phyloP scores from a whole-genome alignment of 2,329 filamentous ascomycete species.

The Chaetomiaceae sp. region DNA sequence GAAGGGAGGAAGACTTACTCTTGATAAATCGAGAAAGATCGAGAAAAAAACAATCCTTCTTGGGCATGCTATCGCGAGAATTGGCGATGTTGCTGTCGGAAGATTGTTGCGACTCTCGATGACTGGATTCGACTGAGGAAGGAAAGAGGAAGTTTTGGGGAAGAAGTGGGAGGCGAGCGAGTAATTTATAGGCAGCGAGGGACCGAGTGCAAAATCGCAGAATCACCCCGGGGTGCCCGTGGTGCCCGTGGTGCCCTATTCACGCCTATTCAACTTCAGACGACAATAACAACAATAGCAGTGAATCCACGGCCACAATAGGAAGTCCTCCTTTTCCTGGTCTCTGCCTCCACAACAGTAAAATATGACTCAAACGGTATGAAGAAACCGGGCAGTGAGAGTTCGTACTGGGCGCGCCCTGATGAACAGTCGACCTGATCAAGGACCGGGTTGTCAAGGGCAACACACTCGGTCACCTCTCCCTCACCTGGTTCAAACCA shows the following conservation, averaged over 20 bases:
- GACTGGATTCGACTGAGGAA: neutral
- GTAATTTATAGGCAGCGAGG: slow-evolving; percentile 6
- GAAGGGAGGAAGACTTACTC: neutral
- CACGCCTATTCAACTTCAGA: neutral
- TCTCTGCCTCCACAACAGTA: too few species aligned
- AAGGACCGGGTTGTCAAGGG: neutral
- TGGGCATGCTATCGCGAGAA: neutral
- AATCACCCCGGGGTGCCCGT: neutral
- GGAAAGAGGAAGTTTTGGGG: neutral
- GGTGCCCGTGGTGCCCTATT: neutral
- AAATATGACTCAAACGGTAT: neutral
- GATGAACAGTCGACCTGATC: neutral
- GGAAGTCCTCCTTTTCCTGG: neutral
- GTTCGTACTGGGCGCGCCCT: neutral
- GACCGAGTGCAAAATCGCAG: neutral
- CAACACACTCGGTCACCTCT: too few species aligned
- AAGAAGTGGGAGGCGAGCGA: neutral
- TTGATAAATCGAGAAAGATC: neutral
- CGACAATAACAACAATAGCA: neutral
- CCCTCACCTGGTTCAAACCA: too few species aligned
- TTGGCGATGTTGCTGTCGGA: slow-evolving; percentile 3
- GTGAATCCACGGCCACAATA: neutral
- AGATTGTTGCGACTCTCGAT: neutral
- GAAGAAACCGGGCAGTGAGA: neutral
- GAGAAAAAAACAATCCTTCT: neutral